Base-by-base conservation (phyloP, 352 stramenopile genomes). In the Globisporangium canariense region DNA sequence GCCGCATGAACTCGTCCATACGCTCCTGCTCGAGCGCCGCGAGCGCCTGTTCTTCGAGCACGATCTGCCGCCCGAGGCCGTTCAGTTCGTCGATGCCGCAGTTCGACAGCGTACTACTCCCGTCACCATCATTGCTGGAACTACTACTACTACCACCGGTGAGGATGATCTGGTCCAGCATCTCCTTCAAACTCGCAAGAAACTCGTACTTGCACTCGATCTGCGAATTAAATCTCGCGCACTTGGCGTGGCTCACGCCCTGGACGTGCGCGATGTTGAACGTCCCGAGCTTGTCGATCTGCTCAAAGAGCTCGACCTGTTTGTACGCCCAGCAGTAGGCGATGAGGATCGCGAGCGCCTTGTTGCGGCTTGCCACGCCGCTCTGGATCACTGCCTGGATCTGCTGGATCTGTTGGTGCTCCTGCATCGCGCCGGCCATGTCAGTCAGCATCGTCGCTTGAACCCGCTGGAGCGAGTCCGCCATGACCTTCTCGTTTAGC, bases 401-500 rank as follows among this genome's bases (percentile, higher is more conserved):
- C 40, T 80, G 75, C 40, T 76, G 58, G 32, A 81, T 67, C 60
- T 79, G 73, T 1, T 58, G 71, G 46, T 75, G 78, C 49, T 79
- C 74, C 22, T 75, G 60, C 7, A 65, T 58, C 1, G 61, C 69
- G 11, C 60, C 56, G 2, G 56, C 11, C 22, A 72, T 65, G 43
- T 77, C 71, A n/a, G 66, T 68, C 2, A 74, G 52, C 20, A 73
- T 59, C 14, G 53, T 69, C 49, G 58, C 36, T 25, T 71, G 62
- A 20, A 80, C 59, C 46, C 69, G 65, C 61, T 30, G 38, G 14
- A 74, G 40, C 67, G 60, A 64, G 47, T 74, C 65, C 41, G 72
- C 67, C 40, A 83, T 55, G 0, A 66, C 71, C 20, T 57, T 70
- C 62, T 85, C 70, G 60, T 86, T 83, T 40, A 80, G 63, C 53